Base-by-base conservation (phyloP, 192 early-diverging fungal species). In the Rhizophagus clarus region DNA sequence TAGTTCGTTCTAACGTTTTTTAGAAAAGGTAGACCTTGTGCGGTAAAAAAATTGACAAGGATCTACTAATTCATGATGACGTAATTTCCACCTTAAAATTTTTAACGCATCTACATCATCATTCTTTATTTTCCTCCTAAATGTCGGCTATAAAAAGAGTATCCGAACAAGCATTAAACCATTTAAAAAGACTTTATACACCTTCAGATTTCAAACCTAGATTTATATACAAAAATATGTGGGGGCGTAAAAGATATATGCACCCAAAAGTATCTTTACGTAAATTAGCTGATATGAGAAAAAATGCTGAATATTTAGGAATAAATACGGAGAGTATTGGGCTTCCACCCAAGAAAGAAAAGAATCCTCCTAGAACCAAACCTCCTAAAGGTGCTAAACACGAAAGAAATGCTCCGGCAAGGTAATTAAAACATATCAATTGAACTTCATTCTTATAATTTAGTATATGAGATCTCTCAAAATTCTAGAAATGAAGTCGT, bases 251-350 rank as follows among this genome's bases (percentile, higher is more conserved):
- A 61, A 71, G 20, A 34, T 93, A 90, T 89, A 83, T 86, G 72
- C 82, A 84, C 0, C 83, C 88, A 4, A 76, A 80, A 69, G 81
- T 91, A 60, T 86, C 87, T 62, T 80, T 82, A 62, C 88, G 92
- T 22, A 81, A 81, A 45, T 90, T 92, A 47, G 88, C 87, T 20
- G 90, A 90, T 71, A 66, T 93, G 63, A 88, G 92, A 79, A 93
- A 93, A 77, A 88, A 88, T 20, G 91, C 88, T 73, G 26, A 90
- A 17, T 40, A 87, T 26, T 79, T 84, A 28, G 79, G 77, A 15
- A 79, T 90, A 37, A 90, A 91, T 69, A 82, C 92, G 8, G 40
- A 47, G 6, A 74, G 83, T 15, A 86, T 92, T 12, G 91, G 90
- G 15, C 80, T 93, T 64, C 85, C 85, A 5, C n/a, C 61, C 1